Evolutionary conservation across 1,284 basidiomycete species (phyloP).

Genomic region (Ustilago trichophora): DNA sequence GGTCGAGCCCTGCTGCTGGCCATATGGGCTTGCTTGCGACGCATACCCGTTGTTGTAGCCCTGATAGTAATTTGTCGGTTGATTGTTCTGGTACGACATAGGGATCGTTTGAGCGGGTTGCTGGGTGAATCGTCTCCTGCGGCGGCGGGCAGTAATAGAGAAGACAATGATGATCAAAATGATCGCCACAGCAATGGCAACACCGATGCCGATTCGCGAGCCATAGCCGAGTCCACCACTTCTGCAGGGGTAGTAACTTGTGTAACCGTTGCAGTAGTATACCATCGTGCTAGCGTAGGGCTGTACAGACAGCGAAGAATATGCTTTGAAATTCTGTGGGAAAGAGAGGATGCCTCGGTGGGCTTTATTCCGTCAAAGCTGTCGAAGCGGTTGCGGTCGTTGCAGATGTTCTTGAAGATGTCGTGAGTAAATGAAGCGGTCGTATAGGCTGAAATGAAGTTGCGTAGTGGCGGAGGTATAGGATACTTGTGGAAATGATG

Average conservation of each 20-base stretch:
- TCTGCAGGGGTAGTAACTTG: constrained; percentile 5
- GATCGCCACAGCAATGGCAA: constrained; percentile 25
- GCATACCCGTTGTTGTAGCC: constrained; percentile 26
- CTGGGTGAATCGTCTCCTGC: constrained; percentile 25
- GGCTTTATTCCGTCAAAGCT: too few species aligned
- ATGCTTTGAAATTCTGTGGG: too few species aligned
- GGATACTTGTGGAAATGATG: too few species aligned
- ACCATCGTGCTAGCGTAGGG: constrained; percentile 19
- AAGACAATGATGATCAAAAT: constrained; percentile 16
- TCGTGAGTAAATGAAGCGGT: too few species aligned
- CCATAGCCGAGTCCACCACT: constrained; percentile 22
- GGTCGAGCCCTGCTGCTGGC: constrained; percentile 13
- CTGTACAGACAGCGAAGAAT: too few species aligned
- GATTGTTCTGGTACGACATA: constrained; percentile 31
- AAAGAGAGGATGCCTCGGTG: too few species aligned
- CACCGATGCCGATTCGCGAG: constrained; percentile 33
- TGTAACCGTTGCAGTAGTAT: constrained; percentile 24
- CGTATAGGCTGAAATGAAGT: too few species aligned
- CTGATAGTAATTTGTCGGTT: constrained; percentile 11
- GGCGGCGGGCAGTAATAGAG: constrained; percentile 9
- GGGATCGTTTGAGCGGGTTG: constrained; percentile 14
- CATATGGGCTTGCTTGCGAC: constrained; percentile 22
- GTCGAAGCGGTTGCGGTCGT: too few species aligned
- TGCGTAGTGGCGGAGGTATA: too few species aligned
- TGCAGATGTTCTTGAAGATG: too few species aligned